These are phyloP conservation scores for Porpolomopsis calyptriformis DNA, from an alignment of 768 basidiomycete genomes.

Conservation along the genomic window DNA sequence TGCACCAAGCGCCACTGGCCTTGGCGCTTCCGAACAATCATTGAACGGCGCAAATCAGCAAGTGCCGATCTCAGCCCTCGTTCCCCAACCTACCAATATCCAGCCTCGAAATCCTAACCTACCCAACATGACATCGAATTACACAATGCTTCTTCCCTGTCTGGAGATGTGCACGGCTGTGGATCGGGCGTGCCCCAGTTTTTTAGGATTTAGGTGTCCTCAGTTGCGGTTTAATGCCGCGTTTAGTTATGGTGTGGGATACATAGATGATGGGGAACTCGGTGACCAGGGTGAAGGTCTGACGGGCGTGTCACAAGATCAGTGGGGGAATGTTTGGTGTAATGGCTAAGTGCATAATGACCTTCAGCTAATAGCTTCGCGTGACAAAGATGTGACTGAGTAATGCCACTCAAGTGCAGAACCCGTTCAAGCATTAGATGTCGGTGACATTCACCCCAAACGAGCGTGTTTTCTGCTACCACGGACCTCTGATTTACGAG, in stretches of 20 bases:
- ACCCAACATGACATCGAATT: slow-evolving; percentile 34
- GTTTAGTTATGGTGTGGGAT: slow-evolving; percentile 68
- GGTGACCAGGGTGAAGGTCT: slow-evolving; percentile 38
- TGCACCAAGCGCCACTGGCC: slow-evolving; percentile 23
- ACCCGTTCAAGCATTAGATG: too few species aligned
- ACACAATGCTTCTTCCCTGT: slow-evolving; percentile 65
- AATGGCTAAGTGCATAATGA: too few species aligned
- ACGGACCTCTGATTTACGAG: slow-evolving; percentile 92
- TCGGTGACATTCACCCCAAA: slow-evolving; percentile 37
- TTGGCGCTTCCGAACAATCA: slow-evolving; percentile 17
- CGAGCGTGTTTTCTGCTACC: slow-evolving; percentile 87
- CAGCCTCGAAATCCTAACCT: slow-evolving; percentile 37
- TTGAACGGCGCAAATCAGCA: slow-evolving; percentile 18
- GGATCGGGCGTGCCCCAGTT: slow-evolving; percentile 68
- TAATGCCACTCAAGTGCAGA: too few species aligned
- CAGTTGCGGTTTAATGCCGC: slow-evolving; percentile 47
- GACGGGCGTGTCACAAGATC: slow-evolving; percentile 49
- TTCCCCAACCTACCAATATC: slow-evolving; percentile 29
- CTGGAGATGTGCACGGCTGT: slow-evolving; percentile 65
- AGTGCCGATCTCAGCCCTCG: slow-evolving; percentile 38
- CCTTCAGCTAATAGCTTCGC: too few species aligned
- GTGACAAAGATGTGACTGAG: too few species aligned
- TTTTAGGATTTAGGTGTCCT: slow-evolving; percentile 65
- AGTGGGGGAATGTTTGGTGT: slow-evolving; percentile 73
- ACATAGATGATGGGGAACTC: slow-evolving; percentile 43